Base-by-base conservation (phyloP, 2,329 filamentous ascomycete species). In the Camillea tinctor region DNA sequence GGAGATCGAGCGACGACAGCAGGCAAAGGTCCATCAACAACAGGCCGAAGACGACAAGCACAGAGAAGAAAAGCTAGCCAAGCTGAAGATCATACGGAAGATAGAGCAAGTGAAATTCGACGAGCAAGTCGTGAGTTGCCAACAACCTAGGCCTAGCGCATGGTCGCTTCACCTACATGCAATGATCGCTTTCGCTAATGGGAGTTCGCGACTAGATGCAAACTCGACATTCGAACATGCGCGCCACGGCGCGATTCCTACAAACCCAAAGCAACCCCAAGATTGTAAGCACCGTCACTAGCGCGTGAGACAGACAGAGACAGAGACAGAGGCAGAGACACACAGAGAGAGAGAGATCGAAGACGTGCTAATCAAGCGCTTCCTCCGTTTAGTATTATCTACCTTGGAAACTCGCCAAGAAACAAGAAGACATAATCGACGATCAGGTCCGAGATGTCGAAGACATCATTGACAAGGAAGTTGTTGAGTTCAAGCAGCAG, bases 1-100 rank as follows among this genome's bases (percentile, higher is more conserved):
- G 63, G 93, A 94, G 73, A 93, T 94, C 73, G 93, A 95, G 78
- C 88, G 86, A 75, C 88, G 88, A 67, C 92, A 93, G 75, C 86
- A 90, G 71, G 90, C 90, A 71, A 92, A 88, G 75, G 82, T 89
- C 65, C 86, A 88, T 73, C 81, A 88, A 69, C 90, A 93, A 73
- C 87, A 85, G 66, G 84, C 84, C 63, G 87, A 94, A 73, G 88
- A 90, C 65, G 86, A 88, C 65, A 86, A 87, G 74, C 79, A 85
- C 68, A 86, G 86, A 73, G 83, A 84, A 59, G 87, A 88, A 76
- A 88, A 84, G 69, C 77, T 87, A 55, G 86, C 88, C 50, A 84
- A 86, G 69, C 76, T 92, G 61, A 81, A 81, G 55, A 80, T 77
- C 55, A 76, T 83, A 66, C 84, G 92, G 61, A 84, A 82, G 75